Conservation (phyloP, 345 rosid species). For the Eucalyptus erythrocorys region DNA sequence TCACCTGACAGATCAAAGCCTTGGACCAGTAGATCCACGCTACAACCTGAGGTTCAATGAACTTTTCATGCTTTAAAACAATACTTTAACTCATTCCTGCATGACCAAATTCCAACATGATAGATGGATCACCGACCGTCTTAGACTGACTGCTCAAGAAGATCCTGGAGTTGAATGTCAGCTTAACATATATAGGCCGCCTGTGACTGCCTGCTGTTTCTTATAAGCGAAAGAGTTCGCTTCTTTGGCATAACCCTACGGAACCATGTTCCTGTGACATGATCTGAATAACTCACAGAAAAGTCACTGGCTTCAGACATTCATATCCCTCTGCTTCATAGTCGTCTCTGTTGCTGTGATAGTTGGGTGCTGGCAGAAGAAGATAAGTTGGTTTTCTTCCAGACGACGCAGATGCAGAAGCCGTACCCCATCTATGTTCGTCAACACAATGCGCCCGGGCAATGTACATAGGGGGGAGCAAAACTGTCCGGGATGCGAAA, state of each 20-base stretch:
- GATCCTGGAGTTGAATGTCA: neutral
- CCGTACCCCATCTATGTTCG: slow-evolving; percentile 71
- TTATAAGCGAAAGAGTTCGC: neutral
- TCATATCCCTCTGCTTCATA: neutral
- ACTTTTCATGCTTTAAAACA: neutral
- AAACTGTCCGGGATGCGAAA: neutral
- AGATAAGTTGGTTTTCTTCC: slow-evolving; percentile 84
- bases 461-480: neutral
- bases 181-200: neutral
- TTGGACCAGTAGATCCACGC: neutral
- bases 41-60: neutral
- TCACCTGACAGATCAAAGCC: neutral
- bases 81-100: neutral
- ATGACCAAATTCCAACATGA: neutral
- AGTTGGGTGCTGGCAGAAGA: slow-evolving; percentile 92
- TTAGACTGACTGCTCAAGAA: neutral
- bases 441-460: neutral
- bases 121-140: neutral
- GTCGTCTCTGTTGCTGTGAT: neutral
- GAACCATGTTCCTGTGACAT: neutral
- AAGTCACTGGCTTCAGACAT: neutral
- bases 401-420: slow-evolving; percentile 84
- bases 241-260: neutral
- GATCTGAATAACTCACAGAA: neutral
- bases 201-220: neutral